Evolutionary conservation across 2,329 filamentous ascomycete species (phyloP), one percentile per base, ranked within the genome.

Genomic region (Fragosphaeria purpurea): DNA sequence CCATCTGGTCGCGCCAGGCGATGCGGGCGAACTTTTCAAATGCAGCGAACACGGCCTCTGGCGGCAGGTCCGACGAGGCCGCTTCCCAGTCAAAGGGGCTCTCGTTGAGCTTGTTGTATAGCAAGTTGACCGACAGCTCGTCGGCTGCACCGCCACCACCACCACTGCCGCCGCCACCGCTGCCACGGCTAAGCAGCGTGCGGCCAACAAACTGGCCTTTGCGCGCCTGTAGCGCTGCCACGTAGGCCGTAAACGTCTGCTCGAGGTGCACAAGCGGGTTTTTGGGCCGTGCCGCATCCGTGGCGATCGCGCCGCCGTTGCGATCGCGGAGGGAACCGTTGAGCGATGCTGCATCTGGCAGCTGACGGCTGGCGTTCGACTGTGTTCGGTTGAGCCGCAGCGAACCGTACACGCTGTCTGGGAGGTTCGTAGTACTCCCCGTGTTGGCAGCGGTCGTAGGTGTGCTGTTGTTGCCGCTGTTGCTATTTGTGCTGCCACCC

Each of bases 1-100:
- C 91, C 74, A 96, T 89, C 59, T 88, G 84, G 57, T 91, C 86
- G 53, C 79, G 82, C 91, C 91, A 97, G 10, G 87, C 89, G 55
- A 89, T 83, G 52, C 82, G 82, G 53, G 96, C 71, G 59, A 96
- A 97, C 55, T 94, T 96, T 64, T 96, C 90, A 63, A 96, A 97
- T 0, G 90, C 86, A 32, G 86, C 85, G 62, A 96, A 95, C 5
- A 97, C 76, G 22, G 91, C 82, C 61, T 96, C 89, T 7, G 91
- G 81, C 4, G 83, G 78, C 7, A 87, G 76, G 53, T 95, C 88
- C 0, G 82, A 77, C 0, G 83, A 78, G 2, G 86, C 81, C 8
- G 82, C 73, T 48, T 94, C 85, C 56, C 86, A 76, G 60, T 88
- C 88, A 48, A 80, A 84, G 0, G 89, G 87, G 56, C 85, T 85